Evolutionary conservation across 257 asterid genomes (phyloP), one percentile per base, ranked within the genome.

Genomic region (Hygrophila difformis): DNA sequence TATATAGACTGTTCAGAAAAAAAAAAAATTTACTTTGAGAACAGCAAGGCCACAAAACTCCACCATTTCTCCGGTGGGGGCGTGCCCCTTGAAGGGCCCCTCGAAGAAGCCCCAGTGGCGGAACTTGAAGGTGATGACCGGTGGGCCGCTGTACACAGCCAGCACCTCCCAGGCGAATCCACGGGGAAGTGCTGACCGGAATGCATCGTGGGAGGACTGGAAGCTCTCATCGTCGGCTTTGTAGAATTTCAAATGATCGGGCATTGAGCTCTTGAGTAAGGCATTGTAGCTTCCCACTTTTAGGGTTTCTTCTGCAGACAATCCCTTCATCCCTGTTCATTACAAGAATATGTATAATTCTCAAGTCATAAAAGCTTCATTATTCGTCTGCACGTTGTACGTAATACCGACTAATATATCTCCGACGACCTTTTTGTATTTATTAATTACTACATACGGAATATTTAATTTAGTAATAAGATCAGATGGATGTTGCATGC

Each of bases 71-170:
- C 93, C 84, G 0, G 97, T 83, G 6, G 94, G 87, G 8, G 82
- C 72, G 41, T 72, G 82, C 6, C 73, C 82, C 49, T 87, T 79
- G 69, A 79, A 87, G 11, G 91, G 87, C 0, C 95, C 97, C 70
- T 87, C 95, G 37, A 80, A 87, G 61, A 61, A 87, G 23, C 95
- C 97, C 97, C 97, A 87, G 26, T 87, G 97, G 68, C 97, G 60
- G 61, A 77, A 87, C 63, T 87, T 87, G 61, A 68, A 83, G n/a
- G 83, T 36, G 4, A 87, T 63, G 4, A 75, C 41, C 0, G 97
- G 97, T 3, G 97, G 97, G 0, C 84, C 88, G 0, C 95, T 71
- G 37, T 75, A 80, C 2, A 87, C 97, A 0, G 65, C 65, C 19
- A 76, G 37, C 35, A 83, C 93, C 59, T 87, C 97, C 93, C 97